Base-by-base conservation (phyloP, 2,329 filamentous ascomycete species). In the Cladophialophora yegresii region DNA sequence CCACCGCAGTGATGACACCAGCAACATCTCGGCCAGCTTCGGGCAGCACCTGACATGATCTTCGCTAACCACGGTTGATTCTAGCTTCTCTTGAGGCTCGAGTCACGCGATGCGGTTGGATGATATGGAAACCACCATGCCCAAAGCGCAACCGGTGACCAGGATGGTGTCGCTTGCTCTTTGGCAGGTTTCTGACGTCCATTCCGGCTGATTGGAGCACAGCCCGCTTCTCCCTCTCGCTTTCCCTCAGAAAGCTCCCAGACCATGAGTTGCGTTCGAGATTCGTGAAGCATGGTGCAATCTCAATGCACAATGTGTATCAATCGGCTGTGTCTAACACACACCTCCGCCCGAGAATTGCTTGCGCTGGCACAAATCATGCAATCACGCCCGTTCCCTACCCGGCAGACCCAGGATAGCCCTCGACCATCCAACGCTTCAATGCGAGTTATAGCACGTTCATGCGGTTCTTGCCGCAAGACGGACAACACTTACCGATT, bases 331-430 rank as follows among this genome's bases (percentile, higher is more conserved):
- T 32, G 6, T 54, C 28, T 28, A 20, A 33, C 51, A 33, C 30
- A 16, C 54, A 30, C 54, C 54, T 56, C 54, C 12, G 22, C 22
- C 30, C 30, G 16, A 26, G 30, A n/a, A 22, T 12, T 53, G 58
- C 58, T 61, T 61, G 58, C 32, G 23, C 20, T 60, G 57, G 47
- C 58, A 47, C 36, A 30, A 49, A 33, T 32, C 20, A 40, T 32
- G n/a, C 47, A n/a, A 53, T 20, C 22, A n/a, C 58, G n/a, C 30
- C 32, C 23, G 49, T 61, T 23, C 26, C 10, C 36, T 54, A 26
- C 33, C 23, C 26, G 7, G 23, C 23, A 20, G 6, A 32, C 47
- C 57, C 26, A 28, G 16, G 32, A 54, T 13, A 60, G 16, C n/a
- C 20, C 22, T 30, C 54, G 2, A 40, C 49, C 30, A 36, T 26